phyloP scores from a whole-genome alignment of 148 eudicot species.

The Linanthus parryae region DNA sequence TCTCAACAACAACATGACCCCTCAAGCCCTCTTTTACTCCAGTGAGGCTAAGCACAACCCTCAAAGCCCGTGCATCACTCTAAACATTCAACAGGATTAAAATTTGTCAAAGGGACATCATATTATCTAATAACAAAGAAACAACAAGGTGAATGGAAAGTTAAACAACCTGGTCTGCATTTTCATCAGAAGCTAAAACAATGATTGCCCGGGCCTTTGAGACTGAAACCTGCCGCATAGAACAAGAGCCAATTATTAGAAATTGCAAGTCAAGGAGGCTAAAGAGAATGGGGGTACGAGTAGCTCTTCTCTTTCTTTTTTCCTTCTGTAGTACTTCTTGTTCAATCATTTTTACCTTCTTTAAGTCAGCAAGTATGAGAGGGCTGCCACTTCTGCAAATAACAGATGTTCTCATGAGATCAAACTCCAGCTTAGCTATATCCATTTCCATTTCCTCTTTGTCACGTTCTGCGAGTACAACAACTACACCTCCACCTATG shows the following conservation, averaged over 20 bases:
- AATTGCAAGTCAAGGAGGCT: background rate
- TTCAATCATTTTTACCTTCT: constrained; percentile 83
- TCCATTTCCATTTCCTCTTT: constrained; percentile 98
- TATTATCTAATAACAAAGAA: constrained; percentile 13
- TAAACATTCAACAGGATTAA: too few relatives aligned
- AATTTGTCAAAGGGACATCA: too few relatives aligned
- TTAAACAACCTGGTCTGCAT: constrained; percentile 74
- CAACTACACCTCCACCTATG: constrained; percentile 86
- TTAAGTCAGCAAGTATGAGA: constrained; percentile 90
- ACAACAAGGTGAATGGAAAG: constrained; percentile 1
- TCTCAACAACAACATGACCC: constrained; percentile 96
- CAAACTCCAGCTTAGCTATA: constrained; percentile 79
- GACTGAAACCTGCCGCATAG: constrained; percentile 68
- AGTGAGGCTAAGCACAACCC: constrained; percentile 92
- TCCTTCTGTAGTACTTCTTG: too few relatives aligned
- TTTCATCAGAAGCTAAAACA: constrained; percentile 91
- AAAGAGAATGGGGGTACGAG: background rate
- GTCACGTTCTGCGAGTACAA: constrained; percentile 94
- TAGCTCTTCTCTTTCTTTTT: too few relatives aligned
- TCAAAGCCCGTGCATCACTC: constrained; percentile 95
- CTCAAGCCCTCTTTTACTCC: constrained; percentile 85
- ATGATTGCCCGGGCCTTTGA: constrained; percentile 95
- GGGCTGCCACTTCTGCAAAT: constrained; percentile 98
- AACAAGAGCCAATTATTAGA: constrained; percentile 2
- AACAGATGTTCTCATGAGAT: constrained; percentile 91